These are phyloP conservation scores for Dictyostelium intermedium DNA, from an alignment of 78 protist species.

Conservation along the genomic window DNA sequence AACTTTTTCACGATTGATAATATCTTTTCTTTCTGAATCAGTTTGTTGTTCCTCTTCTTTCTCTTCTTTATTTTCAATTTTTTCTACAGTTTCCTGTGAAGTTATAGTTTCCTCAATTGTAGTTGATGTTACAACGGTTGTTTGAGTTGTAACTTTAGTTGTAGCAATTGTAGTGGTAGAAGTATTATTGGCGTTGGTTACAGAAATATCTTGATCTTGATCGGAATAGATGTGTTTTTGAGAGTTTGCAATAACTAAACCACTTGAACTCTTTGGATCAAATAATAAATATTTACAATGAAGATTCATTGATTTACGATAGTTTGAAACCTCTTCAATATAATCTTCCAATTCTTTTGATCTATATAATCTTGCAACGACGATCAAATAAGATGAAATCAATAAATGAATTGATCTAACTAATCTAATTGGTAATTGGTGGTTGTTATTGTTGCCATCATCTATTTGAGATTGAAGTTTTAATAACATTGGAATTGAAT, in stretches of 20 bases:
- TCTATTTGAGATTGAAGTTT: not conserved
- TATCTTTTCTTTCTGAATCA: not conserved
- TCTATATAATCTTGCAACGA: slow-evolving; percentile 16
- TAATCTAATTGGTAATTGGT: slow-evolving; percentile 14
- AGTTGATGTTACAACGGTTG: not conserved
- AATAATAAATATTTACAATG: slow-evolving; percentile 21
- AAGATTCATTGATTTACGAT: not conserved
- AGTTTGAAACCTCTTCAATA: not conserved
- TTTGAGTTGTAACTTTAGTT: not conserved
- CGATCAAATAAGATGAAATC: slow-evolving; percentile 9
- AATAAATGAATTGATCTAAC: slow-evolving; percentile 36
- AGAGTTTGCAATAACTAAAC: not conserved
- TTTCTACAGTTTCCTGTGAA: not conserved
- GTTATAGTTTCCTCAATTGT: not conserved
- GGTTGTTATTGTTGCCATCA: not conserved
- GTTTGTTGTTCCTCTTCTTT: not conserved
- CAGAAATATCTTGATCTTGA: not conserved
- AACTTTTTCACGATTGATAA: slow-evolving; percentile 15
- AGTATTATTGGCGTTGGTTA: not conserved
- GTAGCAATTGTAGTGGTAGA: not conserved
- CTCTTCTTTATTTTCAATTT: not conserved
- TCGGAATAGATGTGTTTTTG: not conserved
- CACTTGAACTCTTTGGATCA: not conserved
- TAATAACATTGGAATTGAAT: slow-evolving; percentile 63
- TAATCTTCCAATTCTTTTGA: slow-evolving; percentile 7